Base-by-base conservation (phyloP, 345 rosid genomes). In the Camelina neglecta region DNA sequence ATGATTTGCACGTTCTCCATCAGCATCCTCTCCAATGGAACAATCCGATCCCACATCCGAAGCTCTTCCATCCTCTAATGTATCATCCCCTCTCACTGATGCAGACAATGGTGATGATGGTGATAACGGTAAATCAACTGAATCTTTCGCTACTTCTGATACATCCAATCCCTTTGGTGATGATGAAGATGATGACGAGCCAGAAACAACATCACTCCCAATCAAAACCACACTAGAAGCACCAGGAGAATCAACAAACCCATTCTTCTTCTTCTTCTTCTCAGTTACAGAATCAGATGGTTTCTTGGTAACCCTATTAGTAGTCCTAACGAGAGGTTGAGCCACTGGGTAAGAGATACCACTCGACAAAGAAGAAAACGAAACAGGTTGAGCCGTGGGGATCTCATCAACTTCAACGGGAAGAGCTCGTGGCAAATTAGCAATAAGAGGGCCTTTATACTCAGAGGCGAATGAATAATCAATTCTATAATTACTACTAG, bases 401-500 rank as follows among this genome's bases (percentile, higher is more conserved):
- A 95, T 90, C 51, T 81, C 74, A 47, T 72, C 76, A 56, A 92
- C 67, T 61, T 82, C 84, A 45, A 92, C 80, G 1, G 97, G 99
- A 71, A 60, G 66, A 11, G 80, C 96, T 70, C 62, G 81, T 59
- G 97, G 97, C 26, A 95, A 62, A 71, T 89, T 81, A 45, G 29
- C 70, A 54, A 75, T 69, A 13, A 67, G 80, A 79, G 94, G 96
- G 21, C 99, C 97, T 56, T 79, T 75, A 71, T 95, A 92, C 89
- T 81, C 91, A 7, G 23, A 6, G 2, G 99, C 97, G 71, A 95
- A 80, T 23, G 99, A 95, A 79, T 84, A 95, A 23, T 89, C 95
- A 26, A 60, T 24, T 29, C 33, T 69, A 44, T 50, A 72, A 42
- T 65, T 80, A 47, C 67, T 31, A 66, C 72, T 76, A 42, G 69